Evolutionary conservation across 2,329 filamentous ascomycete genomes (phyloP).

Genomic region (Colletotrichum sp.): DNA sequence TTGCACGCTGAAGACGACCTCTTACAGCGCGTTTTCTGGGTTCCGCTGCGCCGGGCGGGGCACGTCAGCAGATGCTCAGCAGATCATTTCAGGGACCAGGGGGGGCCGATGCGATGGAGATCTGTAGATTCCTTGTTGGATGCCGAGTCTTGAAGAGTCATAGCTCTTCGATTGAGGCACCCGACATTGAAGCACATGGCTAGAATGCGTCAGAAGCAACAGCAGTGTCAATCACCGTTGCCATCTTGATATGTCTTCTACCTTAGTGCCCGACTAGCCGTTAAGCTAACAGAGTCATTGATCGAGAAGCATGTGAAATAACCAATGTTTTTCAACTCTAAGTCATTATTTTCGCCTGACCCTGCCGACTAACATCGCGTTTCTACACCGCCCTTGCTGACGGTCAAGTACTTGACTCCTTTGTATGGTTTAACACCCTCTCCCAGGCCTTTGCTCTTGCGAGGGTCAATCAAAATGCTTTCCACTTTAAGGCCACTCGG

Average conservation of each 20-base stretch:
- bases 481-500: constrained; percentile 72
- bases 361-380: constrained; percentile 55
- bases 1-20: neutral
- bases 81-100: constrained; percentile 11
- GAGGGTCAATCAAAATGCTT: constrained; percentile 72
- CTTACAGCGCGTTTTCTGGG: constrained; percentile 2
- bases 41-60: constrained; percentile 20
- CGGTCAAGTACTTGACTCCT: constrained; percentile 94
- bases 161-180: neutral
- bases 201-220: neutral
- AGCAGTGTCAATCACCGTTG: neutral
- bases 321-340: neutral
- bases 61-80: neutral
- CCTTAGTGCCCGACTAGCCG: constrained; percentile 5
- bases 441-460: constrained; percentile 83
- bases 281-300: neutral
- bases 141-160: neutral
- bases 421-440: constrained; percentile 95
- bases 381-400: constrained; percentile 69
- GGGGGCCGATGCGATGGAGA: neutral
- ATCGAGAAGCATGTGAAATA: constrained; percentile 3
- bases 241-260: neutral
- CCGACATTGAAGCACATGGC: neutral
- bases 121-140: neutral
- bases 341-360: constrained; percentile 9